Conservation (phyloP, 345 rosid species). For the Salix exigua region DNA sequence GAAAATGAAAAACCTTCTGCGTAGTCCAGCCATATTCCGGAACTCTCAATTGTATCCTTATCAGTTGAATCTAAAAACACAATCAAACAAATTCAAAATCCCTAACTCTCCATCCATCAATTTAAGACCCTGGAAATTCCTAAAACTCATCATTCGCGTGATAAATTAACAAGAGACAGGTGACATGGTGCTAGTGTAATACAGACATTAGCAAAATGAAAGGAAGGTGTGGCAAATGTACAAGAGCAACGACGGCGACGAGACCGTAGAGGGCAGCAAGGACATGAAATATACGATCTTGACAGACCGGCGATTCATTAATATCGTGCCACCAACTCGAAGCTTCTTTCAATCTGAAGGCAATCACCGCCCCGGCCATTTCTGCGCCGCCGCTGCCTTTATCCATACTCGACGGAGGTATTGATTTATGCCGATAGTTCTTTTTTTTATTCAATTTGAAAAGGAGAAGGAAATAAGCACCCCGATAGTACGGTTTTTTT, state of each 20-base stretch:
- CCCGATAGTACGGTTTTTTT: not conserved
- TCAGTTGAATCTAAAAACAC: constrained; percentile 59
- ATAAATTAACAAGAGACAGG: not conserved
- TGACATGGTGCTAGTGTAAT: not conserved
- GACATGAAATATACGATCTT: constrained; percentile 70
- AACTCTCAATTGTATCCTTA: constrained; percentile 82
- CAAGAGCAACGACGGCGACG: constrained; percentile 73
- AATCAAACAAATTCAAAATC: not conserved
- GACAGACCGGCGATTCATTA: constrained; percentile 68
- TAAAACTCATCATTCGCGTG: not conserved
- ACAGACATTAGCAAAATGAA: not conserved
- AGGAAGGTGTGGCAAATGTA: constrained; percentile 12
- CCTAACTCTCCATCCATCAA: not conserved
- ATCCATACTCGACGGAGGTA: not conserved
- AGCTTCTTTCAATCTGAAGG: constrained; percentile 46
- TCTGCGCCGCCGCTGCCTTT: constrained; percentile 30
- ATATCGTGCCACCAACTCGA: constrained; percentile 69
- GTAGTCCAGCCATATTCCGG: constrained; percentile 98
- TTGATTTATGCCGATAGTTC: not conserved
- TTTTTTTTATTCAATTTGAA: not conserved
- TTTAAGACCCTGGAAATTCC: constrained; percentile 10
- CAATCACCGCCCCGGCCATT: constrained; percentile 30
- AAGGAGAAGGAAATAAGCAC: not conserved
- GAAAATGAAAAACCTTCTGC: constrained; percentile 89
- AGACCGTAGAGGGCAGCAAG: constrained; percentile 65